Percentiles rank a stretch among this genome's conserved stretches.
These are phyloP conservation scores for Fusarium albosuccineum DNA, from an alignment of 2,329 filamentous ascomycete species.

Conservation along the genomic window DNA sequence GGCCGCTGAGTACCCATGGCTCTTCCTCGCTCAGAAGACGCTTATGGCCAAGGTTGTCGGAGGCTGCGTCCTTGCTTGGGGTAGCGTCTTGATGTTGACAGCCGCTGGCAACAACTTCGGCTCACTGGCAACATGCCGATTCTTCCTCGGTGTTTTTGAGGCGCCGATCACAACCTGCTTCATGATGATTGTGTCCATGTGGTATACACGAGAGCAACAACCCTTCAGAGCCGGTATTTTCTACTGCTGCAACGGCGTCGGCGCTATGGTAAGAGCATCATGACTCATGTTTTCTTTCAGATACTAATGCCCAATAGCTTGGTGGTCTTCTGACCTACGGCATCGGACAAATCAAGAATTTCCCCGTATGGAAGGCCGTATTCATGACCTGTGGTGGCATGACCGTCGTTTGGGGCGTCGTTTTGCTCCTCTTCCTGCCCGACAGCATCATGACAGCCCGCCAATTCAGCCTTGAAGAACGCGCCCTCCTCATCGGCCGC, in stretches of 20 bases:
- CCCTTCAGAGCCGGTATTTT: slow-evolving; percentile 59
- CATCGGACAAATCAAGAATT: slow-evolving; percentile 62
- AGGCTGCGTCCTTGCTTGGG: slow-evolving; percentile 52
- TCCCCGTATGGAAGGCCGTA: slow-evolving; percentile 63
- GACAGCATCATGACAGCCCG: slow-evolving; percentile 57
- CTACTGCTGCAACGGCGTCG: slow-evolving; percentile 56
- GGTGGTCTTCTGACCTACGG: slow-evolving; percentile 63
- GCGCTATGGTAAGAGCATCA: slow-evolving; percentile 46
- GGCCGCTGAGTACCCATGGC: slow-evolving; percentile 56
- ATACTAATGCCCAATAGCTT: slow-evolving; percentile 25
- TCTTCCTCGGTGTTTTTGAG: slow-evolving; percentile 62
- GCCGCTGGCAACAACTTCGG: slow-evolving; percentile 57
- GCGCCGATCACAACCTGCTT: slow-evolving; percentile 62
- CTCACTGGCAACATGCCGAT: slow-evolving; percentile 58
- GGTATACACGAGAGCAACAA: slow-evolving; percentile 60
- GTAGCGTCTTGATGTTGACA: slow-evolving; percentile 57
- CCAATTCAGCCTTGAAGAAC: slow-evolving; percentile 40
- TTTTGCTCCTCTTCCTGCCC: slow-evolving; percentile 60
- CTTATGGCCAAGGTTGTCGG: slow-evolving; percentile 52
- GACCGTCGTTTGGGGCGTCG: slow-evolving; percentile 62
- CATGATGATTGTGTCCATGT: slow-evolving; percentile 64
- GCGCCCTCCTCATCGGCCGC: slow-evolving; percentile 69
- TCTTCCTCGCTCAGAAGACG: slow-evolving; percentile 52
- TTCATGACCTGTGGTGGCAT: slow-evolving; percentile 63
- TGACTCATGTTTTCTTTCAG: accelerated